Evolutionary conservation across 345 rosid genomes (phyloP), one percentile per base, ranked within the genome.

Genomic region (Gossypium anomalum): DNA sequence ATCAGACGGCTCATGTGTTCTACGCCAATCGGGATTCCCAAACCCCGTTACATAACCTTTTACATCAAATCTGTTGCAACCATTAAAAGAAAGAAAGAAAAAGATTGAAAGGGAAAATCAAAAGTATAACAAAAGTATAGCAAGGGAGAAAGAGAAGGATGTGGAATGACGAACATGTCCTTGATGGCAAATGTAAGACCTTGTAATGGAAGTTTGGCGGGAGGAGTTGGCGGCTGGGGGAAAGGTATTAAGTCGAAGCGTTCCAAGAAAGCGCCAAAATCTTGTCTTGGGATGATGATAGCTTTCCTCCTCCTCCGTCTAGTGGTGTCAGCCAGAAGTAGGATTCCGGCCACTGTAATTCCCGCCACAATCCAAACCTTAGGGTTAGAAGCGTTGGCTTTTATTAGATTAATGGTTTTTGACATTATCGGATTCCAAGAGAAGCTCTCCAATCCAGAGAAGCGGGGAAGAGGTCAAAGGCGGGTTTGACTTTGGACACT

Each of bases 201-300:
- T 10, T 92, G 80, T 22, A 94, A 92, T 4, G 88, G 78, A 82
- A 83, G 97, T 58, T 66, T 83, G 22, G 96, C 90, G 27, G 97
- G 91, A 7, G 98, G 97, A 45, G 98, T 95, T 73, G 97, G 93
- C 44, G 91, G 94, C 73, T 89, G 97, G 76, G 97, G 90, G 47
- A 82, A 88, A 43, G 97, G 93, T 71, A 85, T 80, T 16, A 92
- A 85, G 80, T 88, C 87, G 67, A 94, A 86, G 71, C 88, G 88
- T 78, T 89, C 81, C 23, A 94, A 48, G 65, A 94, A 92, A 70
- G 97, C 97, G 25, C 97, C 93, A 45, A 88, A 92, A 82, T 91
- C 94, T 44, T 78, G 84, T 71, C 60, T 59, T 41, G 15, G 41
- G 17, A 76, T 78, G 83, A 79, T 62, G 64, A 76, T 82, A 4